phyloP scores from a whole-genome alignment of 257 asterid genomes.

The Hygrophila difformis region DNA sequence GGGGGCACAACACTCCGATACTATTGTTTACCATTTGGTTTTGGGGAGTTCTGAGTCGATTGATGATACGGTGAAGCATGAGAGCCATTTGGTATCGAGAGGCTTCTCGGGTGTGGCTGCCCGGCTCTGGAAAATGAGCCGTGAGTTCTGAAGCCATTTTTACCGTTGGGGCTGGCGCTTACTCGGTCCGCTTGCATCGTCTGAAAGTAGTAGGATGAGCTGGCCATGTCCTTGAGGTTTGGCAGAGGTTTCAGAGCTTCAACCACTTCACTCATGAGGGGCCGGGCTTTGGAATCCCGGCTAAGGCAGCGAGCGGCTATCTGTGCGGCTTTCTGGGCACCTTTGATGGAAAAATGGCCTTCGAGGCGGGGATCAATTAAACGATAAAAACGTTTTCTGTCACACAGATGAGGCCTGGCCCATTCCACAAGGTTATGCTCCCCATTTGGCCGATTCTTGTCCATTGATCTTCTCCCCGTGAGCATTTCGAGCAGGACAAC shows the following conservation, averaged over 20 bases:
- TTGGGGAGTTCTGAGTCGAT: too few relatives aligned
- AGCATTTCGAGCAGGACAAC: slow-evolving; percentile 52
- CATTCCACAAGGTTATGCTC: slow-evolving; percentile 55
- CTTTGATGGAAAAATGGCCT: slow-evolving; percentile 52
- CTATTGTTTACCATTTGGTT: too few relatives aligned
- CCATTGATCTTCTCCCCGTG: slow-evolving; percentile 59
- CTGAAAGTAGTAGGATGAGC: slow-evolving; percentile 48
- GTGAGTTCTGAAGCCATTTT: slow-evolving; percentile 29
- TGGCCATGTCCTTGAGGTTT: slow-evolving; percentile 50
- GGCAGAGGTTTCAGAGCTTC: slow-evolving; percentile 48
- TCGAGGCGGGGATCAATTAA: slow-evolving; percentile 52
- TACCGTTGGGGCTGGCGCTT: slow-evolving; percentile 39
- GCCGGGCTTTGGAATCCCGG: slow-evolving; percentile 44
- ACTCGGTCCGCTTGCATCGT: slow-evolving; percentile 43
- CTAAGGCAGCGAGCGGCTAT: slow-evolving; percentile 49
- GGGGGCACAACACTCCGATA: neutral
- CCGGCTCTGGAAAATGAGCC: slow-evolving; percentile 33
- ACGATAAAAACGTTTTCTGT: slow-evolving; percentile 38
- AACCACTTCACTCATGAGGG: slow-evolving; percentile 49
- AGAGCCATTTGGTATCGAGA: slow-evolving; percentile 41
- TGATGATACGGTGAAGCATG: slow-evolving; percentile 41
- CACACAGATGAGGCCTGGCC: slow-evolving; percentile 56
- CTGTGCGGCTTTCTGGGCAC: slow-evolving; percentile 53
- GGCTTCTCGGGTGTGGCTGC: slow-evolving; percentile 43
- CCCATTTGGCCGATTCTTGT: slow-evolving; percentile 58